Evolutionary conservation across 1,139 yeast species (phyloP).

Genomic region (Debaryomyces singareniensis): DNA sequence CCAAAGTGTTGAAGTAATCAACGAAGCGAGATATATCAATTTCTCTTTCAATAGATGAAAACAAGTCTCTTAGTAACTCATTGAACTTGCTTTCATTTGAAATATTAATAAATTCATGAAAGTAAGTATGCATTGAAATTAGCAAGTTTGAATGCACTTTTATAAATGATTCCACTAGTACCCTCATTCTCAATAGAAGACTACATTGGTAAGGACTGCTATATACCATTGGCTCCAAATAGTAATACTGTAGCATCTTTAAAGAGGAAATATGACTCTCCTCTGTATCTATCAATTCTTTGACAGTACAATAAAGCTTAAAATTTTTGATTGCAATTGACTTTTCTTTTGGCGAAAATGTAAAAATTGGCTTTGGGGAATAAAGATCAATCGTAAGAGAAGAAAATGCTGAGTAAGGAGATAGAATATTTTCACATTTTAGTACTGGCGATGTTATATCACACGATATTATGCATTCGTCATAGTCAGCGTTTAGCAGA

Average conservation of each 20-base stretch:
- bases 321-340: conserved; percentile 8
- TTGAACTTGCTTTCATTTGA: neutral
- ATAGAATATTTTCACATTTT: too few relatives aligned
- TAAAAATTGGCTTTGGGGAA: conserved; percentile 18
- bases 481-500: too few relatives aligned
- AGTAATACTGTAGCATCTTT: conserved; percentile 29
- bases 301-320: conserved; percentile 29
- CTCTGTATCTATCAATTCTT: conserved; percentile 46
- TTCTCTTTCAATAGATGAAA: conserved; percentile 7
- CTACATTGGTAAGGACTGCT: conserved; percentile 16
- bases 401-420: too few relatives aligned
- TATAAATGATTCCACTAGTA: conserved; percentile 16
- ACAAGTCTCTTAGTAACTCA: conserved; percentile 5
- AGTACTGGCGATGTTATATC: too few relatives aligned
- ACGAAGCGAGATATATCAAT: conserved; percentile 22
- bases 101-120: neutral
- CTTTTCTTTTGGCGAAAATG: conserved; percentile 12
- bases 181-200: conserved; percentile 16
- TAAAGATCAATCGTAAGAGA: too few relatives aligned
- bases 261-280: conserved; percentile 37
- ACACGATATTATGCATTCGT: too few relatives aligned
- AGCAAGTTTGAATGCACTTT: conserved; percentile 19
- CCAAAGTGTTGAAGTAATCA: conserved; percentile 36
- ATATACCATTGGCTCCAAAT: conserved; percentile 25
- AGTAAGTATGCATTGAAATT: conserved; percentile 8